A percentile compares a stretch with the other conserved stretches of the same genome.
These are phyloP conservation scores for Pluteus cervinus DNA, from an alignment of 768 basidiomycete species.

Conservation along the genomic window DNA sequence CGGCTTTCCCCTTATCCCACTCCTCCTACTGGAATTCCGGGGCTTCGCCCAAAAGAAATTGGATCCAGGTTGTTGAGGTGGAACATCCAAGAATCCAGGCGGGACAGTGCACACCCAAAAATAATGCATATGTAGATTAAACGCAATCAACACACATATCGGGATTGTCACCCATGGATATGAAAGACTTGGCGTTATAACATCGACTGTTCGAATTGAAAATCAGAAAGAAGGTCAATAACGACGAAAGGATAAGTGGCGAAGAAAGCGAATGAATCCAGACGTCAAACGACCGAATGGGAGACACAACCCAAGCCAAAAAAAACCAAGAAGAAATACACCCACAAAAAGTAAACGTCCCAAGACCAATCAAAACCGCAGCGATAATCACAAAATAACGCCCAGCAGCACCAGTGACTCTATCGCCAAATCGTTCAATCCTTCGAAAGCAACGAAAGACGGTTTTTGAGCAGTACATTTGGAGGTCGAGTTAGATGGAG, in stretches of 20 bases:
- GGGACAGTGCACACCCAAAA: conserved; percentile 74
- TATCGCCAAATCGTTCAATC: conserved; percentile 71
- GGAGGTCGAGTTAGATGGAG: conserved; percentile 1
- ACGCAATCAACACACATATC: conserved; percentile 64
- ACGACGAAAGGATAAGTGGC: conserved; percentile 1
- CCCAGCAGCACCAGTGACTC: conserved; percentile 84
- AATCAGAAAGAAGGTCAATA: conserved; percentile 3
- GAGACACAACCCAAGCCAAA: too few species aligned
- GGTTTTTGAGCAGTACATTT: conserved; percentile 37
- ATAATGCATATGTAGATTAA: conserved; percentile 80
- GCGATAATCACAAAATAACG: conserved; percentile 88
- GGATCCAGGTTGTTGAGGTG: conserved; percentile 31
- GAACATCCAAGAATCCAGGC: conserved; percentile 76
- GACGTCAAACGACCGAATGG: too few species aligned
- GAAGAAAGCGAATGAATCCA: too few species aligned
- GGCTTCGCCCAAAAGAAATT: conserved; percentile 53
- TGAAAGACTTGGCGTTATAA: conserved; percentile 63
- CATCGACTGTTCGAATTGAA: conserved; percentile 54
- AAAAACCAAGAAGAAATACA: conserved; percentile 17
- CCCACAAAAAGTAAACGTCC: conserved; percentile 79
- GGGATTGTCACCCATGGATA: conserved; percentile 58
- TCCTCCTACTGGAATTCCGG: conserved; percentile 13
- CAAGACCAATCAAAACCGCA: conserved; percentile 58
- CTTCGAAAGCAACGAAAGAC: conserved; percentile 50
- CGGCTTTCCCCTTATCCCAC: conserved; percentile 16